A percentile compares a stretch with the other conserved stretches of the same genome.
phyloP scores from a whole-genome alignment of 352 stramenopile species.

The Pythium brachiatum region DNA sequence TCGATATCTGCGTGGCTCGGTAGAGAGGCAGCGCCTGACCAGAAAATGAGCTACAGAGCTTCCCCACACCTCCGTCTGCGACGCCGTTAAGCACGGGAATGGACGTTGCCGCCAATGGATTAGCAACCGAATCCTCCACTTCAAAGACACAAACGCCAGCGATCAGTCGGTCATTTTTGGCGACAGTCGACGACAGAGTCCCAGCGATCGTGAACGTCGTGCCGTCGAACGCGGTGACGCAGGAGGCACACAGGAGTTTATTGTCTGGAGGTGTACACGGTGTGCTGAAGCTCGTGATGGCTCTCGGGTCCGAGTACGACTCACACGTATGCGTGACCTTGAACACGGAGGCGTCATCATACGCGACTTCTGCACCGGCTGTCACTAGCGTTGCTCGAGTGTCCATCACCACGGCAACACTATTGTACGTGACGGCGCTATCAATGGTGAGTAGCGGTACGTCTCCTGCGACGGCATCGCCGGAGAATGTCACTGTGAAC shows the following conservation, averaged over 20 bases:
- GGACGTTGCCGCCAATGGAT: conserved; percentile 23
- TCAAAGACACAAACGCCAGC: conserved; percentile 61
- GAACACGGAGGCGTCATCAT: conserved; percentile 41
- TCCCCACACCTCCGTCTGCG: conserved; percentile 48
- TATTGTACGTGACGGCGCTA: conserved; percentile 36
- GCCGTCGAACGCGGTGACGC: conserved; percentile 62
- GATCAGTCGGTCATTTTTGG: conserved; percentile 34
- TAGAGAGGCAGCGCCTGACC: conserved; percentile 44
- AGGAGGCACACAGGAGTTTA: conserved; percentile 46
- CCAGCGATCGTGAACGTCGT: conserved; percentile 43
- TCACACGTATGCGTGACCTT: conserved; percentile 69
- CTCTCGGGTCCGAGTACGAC: conserved; percentile 79
- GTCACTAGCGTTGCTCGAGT: conserved; percentile 36
- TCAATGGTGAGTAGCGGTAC: conserved; percentile 72
- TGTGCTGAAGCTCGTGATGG: conserved; percentile 49
- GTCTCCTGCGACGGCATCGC: conserved; percentile 78
- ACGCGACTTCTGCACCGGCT: conserved; percentile 46
- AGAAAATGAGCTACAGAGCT: conserved; percentile 51
- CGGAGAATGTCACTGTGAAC: conserved; percentile 88
- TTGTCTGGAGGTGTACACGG: conserved; percentile 40
- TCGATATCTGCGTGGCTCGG: conserved; percentile 43
- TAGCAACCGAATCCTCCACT: conserved; percentile 15
- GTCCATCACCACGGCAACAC: conserved; percentile 25
- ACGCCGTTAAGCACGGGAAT: conserved; percentile 41
- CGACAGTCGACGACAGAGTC: conserved; percentile 8